Percentiles rank a stretch among this genome's conserved stretches.
These are phyloP conservation scores for Crithidia expoeki DNA, from an alignment of 208 protist genomes.

Conservation along the genomic window DNA sequence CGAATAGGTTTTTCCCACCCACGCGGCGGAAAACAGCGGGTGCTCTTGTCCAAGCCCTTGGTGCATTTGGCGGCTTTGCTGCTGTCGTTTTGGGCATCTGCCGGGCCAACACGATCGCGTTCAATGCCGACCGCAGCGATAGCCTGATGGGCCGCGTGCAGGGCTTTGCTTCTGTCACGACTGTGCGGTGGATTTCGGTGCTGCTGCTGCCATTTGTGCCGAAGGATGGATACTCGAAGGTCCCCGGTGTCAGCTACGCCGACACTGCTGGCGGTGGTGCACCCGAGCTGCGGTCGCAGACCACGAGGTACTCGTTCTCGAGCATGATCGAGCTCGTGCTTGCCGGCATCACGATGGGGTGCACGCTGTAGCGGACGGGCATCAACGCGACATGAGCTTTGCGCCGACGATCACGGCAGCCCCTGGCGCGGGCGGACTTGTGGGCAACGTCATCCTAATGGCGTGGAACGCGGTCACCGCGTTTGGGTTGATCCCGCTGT, in stretches of 20 bases:
- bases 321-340: slow-evolving; percentile 39
- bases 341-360: slow-evolving; percentile 41
- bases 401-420: slow-evolving; percentile 60
- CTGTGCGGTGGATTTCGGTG: slow-evolving; percentile 34
- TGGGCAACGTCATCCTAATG: slow-evolving; percentile 72
- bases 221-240: slow-evolving; percentile 20
- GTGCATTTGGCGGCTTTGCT: slow-evolving; percentile 52
- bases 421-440: slow-evolving; percentile 43
- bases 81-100: slow-evolving; percentile 47
- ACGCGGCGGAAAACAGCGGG: slow-evolving; percentile 26
- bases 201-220: slow-evolving; percentile 43
- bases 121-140: slow-evolving; percentile 23
- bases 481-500: slow-evolving; percentile 56
- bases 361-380: slow-evolving; percentile 64
- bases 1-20: slow-evolving; percentile 44
- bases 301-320: slow-evolving; percentile 22
- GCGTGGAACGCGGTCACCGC: slow-evolving; percentile 61
- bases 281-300: slow-evolving; percentile 1
- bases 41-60: slow-evolving; percentile 56
- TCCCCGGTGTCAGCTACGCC: slow-evolving; percentile 7
- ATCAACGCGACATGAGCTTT: slow-evolving; percentile 81
- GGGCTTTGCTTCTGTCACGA: slow-evolving; percentile 39
- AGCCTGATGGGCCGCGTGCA: slow-evolving; percentile 49
- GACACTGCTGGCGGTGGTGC: slow-evolving; percentile 11
- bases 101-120: slow-evolving; percentile 39